Percentiles rank a stretch among this genome's conserved stretches.
Conservation (phyloP, 2,329 filamentous ascomycete genomes). For the Aureobasidium leucospermi region DNA sequence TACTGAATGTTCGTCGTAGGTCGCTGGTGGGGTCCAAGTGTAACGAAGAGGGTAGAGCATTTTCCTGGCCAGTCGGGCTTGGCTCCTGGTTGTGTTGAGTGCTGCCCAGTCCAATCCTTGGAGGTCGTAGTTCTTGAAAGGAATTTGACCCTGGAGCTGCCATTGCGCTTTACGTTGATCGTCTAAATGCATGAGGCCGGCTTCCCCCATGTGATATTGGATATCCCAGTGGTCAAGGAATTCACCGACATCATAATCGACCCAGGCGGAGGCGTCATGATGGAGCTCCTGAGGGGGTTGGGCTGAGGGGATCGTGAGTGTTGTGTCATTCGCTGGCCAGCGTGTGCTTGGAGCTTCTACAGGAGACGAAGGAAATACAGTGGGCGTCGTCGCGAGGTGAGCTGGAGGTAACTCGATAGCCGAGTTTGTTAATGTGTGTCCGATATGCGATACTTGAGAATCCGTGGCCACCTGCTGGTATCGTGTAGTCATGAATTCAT, state of each 20-base stretch:
- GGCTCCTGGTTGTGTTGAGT: conserved; percentile 22
- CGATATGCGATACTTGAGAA: not conserved
- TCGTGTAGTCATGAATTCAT: not conserved
- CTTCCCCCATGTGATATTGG: conserved; percentile 18
- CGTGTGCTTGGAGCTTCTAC: not conserved
- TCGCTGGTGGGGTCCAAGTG: not conserved
- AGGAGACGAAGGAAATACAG: not conserved
- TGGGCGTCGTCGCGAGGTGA: not conserved
- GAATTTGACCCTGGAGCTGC: conserved; percentile 10
- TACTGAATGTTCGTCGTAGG: not conserved
- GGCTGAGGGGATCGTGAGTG: not conserved
- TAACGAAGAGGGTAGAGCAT: conserved; percentile 22
- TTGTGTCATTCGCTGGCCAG: not conserved
- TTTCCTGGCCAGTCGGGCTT: conserved; percentile 24
- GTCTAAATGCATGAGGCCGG: conserved; percentile 16
- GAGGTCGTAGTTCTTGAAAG: conserved; percentile 21
- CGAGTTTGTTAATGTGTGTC: not conserved
- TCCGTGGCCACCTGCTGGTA: not conserved
- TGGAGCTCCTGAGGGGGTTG: not conserved
- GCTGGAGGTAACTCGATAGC: not conserved
- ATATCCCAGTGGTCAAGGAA: conserved; percentile 27
- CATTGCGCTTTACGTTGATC: conserved; percentile 17
- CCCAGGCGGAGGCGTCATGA: not conserved
- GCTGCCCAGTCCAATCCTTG: conserved; percentile 31
- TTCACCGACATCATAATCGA: conserved; percentile 24